Conservation (phyloP, 2,329 filamentous ascomycete species). For the Fusarium abutilonis region DNA sequence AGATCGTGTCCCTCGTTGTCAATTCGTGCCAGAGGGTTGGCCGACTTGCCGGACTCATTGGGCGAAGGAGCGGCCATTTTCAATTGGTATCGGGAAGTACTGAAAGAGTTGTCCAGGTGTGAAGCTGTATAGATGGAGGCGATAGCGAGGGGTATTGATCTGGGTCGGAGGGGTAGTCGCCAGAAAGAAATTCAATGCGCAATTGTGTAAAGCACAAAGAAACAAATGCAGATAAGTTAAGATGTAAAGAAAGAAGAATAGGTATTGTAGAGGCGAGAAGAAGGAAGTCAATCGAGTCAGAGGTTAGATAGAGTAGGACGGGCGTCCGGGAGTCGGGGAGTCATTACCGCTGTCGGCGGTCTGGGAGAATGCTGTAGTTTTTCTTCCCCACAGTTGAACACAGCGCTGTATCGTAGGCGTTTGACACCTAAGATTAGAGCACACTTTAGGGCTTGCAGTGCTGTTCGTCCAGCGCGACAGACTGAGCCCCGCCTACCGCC, state of each 20-base stretch:
- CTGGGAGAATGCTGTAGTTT: slow-evolving; percentile 23
- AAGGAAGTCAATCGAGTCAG: slow-evolving; percentile 24
- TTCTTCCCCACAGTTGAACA: slow-evolving; percentile 30
- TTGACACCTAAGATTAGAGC: slow-evolving; percentile 1
- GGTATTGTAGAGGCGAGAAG: slow-evolving; percentile 12
- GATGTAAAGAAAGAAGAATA: slow-evolving; percentile 20
- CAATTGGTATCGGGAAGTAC: not conserved
- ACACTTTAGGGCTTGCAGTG: slow-evolving; percentile 17
- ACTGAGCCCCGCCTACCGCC: slow-evolving; percentile 38
- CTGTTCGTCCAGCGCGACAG: slow-evolving; percentile 12
- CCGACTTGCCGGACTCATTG: slow-evolving; percentile 47
- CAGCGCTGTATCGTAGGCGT: slow-evolving; percentile 15
- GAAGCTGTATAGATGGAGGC: not conserved
- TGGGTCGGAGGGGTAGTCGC: slow-evolving; percentile 2
- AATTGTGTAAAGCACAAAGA: not conserved
- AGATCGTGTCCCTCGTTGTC: slow-evolving; percentile 86
- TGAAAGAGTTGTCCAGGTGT: not conserved
- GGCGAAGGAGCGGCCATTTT: slow-evolving; percentile 41
- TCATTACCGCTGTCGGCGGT: slow-evolving; percentile 45
- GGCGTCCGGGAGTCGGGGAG: slow-evolving; percentile 44
- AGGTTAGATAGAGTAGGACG: slow-evolving; percentile 18
- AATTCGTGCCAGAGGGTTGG: slow-evolving; percentile 64
- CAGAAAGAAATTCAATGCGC: slow-evolving; percentile 1
- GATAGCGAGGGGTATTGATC: slow-evolving; percentile 12
- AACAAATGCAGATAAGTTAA: slow-evolving; percentile 2